Evolutionary conservation across 2,329 filamentous ascomycete genomes (phyloP), one percentile per base, ranked within the genome.

Genomic region (Ophiosphaerella narmari): DNA sequence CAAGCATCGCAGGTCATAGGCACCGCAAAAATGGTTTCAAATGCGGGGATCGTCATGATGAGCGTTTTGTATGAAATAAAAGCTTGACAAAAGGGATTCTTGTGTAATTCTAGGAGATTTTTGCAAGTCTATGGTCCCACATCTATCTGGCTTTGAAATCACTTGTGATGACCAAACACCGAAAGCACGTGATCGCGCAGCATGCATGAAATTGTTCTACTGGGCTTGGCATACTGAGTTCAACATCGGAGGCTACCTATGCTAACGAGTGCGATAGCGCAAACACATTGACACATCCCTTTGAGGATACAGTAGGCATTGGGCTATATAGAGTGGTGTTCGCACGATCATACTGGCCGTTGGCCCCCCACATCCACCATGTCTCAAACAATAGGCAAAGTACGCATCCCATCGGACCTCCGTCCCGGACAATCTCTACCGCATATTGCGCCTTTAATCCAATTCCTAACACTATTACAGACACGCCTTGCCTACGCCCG

Each of bases 401-500:
- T 92, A 83, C 68, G 79, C 74, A 43, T 54, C 62, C 55, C 59
- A 55, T 51, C 43, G 37, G 34, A 41, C 39, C 53, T 66, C 56
- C 62, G 59, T 59, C 55, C 50, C 39, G 33, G 26, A 39, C 34
- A 7, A 18, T 36, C 39, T 26, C 40, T 26, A 23, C 8, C 26
- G 36, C 13, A 11, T 29, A 11, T 29, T 29, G 11, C 26, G 26
- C 26, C 11, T 29, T 7, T 12, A 35, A 13, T 21, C n/a, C 18
- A 37, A 36, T 18, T 46, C 32, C 39, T 53, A 16, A 52, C 13
- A 9, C 12, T 35, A 6, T 39, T 44, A 18, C 16, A 97, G 92
- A 97, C 94, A 54, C 90, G 90, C 71, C 88, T 99, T 59, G 93
- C 94, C 78, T 99, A 97, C 82, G 92, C 92, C 39, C 88, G 95